Conservation (phyloP, 148 eudicot genomes). For the Suaeda aralocaspica region DNA sequence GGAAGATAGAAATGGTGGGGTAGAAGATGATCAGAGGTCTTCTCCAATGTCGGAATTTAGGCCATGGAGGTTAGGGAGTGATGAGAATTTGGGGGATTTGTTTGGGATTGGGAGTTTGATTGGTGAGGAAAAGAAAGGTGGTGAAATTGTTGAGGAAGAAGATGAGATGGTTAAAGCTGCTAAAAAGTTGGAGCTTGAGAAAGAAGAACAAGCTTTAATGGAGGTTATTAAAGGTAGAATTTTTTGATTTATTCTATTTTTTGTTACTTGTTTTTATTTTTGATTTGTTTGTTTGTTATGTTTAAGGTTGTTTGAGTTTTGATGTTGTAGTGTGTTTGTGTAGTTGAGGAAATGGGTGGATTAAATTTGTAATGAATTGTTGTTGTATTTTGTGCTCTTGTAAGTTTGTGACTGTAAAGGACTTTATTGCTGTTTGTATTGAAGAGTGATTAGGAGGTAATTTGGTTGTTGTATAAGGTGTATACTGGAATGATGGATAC, state of each 20-base stretch:
- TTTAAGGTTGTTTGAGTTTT: neutral
- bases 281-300: slow-evolving; percentile 2
- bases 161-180: slow-evolving; percentile 28
- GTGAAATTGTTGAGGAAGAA: slow-evolving; percentile 16
- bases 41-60: slow-evolving; percentile 10
- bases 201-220: slow-evolving; percentile 48
- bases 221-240: slow-evolving; percentile 50
- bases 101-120: slow-evolving; percentile 29
- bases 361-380: too few species aligned
- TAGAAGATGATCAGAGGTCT: slow-evolving; percentile 25
- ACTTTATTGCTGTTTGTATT: too few species aligned
- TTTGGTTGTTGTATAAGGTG: neutral
- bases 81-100: slow-evolving; percentile 38
- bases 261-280: neutral
- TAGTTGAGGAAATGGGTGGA: neutral
- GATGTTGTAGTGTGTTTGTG: neutral
- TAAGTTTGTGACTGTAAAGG: neutral
- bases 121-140: slow-evolving; percentile 6
- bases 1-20: slow-evolving; percentile 16
- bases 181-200: slow-evolving; percentile 39
- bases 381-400: neutral
- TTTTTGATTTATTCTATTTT: neutral
- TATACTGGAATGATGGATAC: neutral
- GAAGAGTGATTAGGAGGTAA: neutral
- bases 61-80: slow-evolving; percentile 41